Conservation (phyloP, 495 filamentous ascomycete genomes). For the Aspergillus ellipticus region DNA sequence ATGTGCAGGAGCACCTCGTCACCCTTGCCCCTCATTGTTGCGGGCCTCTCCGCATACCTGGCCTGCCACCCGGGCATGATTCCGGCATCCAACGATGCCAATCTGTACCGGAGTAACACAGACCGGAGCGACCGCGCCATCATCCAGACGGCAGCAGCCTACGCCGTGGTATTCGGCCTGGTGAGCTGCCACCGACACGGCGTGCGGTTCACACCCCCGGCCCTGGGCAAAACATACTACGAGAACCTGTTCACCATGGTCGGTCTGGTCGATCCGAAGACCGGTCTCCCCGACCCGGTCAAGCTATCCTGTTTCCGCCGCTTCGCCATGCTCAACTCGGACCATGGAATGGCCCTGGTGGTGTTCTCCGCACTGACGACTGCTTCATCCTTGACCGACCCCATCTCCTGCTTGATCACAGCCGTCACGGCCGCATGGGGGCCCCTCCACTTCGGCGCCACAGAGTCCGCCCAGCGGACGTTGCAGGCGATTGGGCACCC, state of each 20-base stretch:
- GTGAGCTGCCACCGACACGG: slow-evolving; percentile 27
- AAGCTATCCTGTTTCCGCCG: slow-evolving; percentile 30
- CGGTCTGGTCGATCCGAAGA: slow-evolving; percentile 18
- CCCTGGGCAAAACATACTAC: slow-evolving; percentile 21
- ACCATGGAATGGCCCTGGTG: slow-evolving; percentile 34
- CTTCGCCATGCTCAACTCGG: slow-evolving; percentile 31
- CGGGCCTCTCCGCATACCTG: slow-evolving; percentile 33
- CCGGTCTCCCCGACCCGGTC: slow-evolving; percentile 15
- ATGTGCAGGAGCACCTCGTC: slow-evolving; percentile 18
- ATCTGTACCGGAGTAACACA: slow-evolving; percentile 26
- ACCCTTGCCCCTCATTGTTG: slow-evolving; percentile 29
- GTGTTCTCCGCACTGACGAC: slow-evolving; percentile 33
- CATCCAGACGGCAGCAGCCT: slow-evolving; percentile 26
- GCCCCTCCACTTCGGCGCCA: slow-evolving; percentile 56
- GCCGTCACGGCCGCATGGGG: slow-evolving; percentile 50
- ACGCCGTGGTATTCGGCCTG: slow-evolving; percentile 30
- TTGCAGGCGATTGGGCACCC: slow-evolving; percentile 41
- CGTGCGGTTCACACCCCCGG: slow-evolving; percentile 19
- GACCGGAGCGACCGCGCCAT: slow-evolving; percentile 22
- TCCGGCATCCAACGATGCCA: slow-evolving; percentile 17
- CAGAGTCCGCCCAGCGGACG: slow-evolving; percentile 51
- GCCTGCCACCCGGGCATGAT: slow-evolving; percentile 23
- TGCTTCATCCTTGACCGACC: slow-evolving; percentile 33
- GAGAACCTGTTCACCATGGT: slow-evolving; percentile 38
- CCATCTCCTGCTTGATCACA: slow-evolving; percentile 41